These are phyloP conservation scores for Chalciporus pseudorubinellus DNA, from an alignment of 768 basidiomycete genomes.

Conservation along the genomic window DNA sequence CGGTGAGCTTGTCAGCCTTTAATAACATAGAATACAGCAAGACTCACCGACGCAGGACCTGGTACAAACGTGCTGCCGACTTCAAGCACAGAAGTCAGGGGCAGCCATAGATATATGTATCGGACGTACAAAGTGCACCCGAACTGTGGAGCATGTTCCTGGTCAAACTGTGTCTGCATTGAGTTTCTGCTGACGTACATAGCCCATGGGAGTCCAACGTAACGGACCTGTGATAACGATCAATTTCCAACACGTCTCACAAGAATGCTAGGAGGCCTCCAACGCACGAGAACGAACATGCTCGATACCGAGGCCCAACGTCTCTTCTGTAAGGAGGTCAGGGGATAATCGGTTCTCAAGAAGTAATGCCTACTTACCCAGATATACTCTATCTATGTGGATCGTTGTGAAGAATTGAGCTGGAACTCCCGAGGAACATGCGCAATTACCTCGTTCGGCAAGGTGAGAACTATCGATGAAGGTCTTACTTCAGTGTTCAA, in stretches of 20 bases:
- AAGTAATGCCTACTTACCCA: constrained; percentile 7
- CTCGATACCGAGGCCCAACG: background rate
- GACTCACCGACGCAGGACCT: constrained; percentile 7
- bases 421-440: background rate
- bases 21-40: background rate
- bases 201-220: background rate
- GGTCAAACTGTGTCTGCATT: background rate
- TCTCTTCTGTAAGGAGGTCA: background rate
- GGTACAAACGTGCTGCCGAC: constrained; percentile 4
- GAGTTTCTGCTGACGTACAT: background rate
- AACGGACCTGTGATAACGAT: background rate
- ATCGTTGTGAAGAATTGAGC: background rate
- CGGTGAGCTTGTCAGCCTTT: background rate
- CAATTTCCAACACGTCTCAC: background rate
- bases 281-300: background rate
- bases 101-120: too few species aligned
- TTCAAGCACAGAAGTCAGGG: background rate
- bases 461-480: constrained; percentile 8
- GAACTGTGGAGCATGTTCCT: background rate
- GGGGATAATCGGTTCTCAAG: background rate
- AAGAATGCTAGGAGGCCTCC: background rate
- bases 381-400: constrained; percentile 7
- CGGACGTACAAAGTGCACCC: background rate
- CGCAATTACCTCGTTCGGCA: constrained; percentile 17
- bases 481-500: background rate